Evolutionary conservation across 2,329 filamentous ascomycete species (phyloP).

Genomic region (Cordyceps cateniannulata): DNA sequence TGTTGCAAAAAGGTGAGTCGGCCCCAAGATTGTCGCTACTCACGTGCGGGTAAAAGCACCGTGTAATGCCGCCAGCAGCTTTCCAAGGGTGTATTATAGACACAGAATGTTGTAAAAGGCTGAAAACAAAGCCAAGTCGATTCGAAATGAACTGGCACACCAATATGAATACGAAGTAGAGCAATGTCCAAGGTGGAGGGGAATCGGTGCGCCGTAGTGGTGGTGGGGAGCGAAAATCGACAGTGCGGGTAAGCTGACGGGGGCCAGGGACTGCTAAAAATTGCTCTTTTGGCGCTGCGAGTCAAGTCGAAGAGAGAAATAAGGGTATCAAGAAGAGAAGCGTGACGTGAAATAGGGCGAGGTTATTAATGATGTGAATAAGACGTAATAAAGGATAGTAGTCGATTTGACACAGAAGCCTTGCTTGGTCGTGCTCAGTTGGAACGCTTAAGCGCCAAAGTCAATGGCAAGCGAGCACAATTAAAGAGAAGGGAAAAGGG

Average conservation of each 20-base stretch:
- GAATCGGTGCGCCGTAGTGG: neutral
- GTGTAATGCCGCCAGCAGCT: neutral
- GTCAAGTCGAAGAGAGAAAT: neutral
- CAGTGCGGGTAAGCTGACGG: conserved; percentile 9
- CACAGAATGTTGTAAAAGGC: neutral
- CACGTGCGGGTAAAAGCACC: neutral
- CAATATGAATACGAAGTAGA: conserved; percentile 2
- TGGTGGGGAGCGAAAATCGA: conserved; percentile 13
- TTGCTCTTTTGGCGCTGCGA: neutral
- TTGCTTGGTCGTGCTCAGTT: neutral
- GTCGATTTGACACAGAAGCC: neutral
- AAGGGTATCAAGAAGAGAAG: neutral
- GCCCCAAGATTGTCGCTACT: neutral
- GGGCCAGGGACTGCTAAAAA: neutral
- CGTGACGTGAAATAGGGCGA: neutral
- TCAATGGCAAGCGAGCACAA: neutral
- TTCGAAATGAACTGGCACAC: neutral
- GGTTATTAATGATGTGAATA: neutral
- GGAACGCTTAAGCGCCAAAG: neutral
- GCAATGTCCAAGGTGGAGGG: neutral
- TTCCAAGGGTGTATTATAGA: neutral
- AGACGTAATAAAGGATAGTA: neutral
- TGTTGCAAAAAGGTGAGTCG: neutral
- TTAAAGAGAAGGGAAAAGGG: neutral
- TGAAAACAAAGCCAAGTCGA: neutral